Evolutionary conservation across 805 yeast species (phyloP).

Genomic region (Yarrowia sp.): DNA sequence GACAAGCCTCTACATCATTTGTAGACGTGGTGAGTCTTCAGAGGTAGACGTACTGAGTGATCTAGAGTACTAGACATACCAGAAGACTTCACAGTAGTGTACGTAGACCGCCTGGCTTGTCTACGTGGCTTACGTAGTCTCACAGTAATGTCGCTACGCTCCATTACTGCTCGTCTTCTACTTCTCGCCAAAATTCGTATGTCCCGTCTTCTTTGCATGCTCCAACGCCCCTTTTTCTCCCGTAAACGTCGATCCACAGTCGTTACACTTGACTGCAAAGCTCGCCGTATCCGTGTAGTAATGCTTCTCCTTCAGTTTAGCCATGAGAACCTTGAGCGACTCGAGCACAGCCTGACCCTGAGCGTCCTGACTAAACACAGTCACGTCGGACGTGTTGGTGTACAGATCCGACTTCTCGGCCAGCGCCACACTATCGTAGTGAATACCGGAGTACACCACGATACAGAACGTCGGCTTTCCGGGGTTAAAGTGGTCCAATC

Average conservation of each 20-base stretch:
- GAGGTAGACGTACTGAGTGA: too few relatives aligned
- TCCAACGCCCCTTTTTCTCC: conserved; percentile 71
- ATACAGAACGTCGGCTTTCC: conserved; percentile 57
- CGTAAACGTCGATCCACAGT: conserved; percentile 58
- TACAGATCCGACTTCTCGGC: conserved; percentile 46
- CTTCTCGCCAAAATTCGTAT: conserved; percentile 64
- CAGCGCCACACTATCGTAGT: conserved; percentile 69
- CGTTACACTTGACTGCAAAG: conserved; percentile 63
- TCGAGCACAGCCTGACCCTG: conserved; percentile 51
- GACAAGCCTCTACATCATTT: too few relatives aligned
- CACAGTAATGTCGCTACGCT: too few relatives aligned
- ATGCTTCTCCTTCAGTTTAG: conserved; percentile 57
- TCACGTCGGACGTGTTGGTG: conserved; percentile 47
- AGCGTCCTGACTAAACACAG: conserved; percentile 54
- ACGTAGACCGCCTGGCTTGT: too few relatives aligned
- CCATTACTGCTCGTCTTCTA: background rate
- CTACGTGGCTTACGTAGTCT: too few relatives aligned
- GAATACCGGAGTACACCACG: conserved; percentile 72
- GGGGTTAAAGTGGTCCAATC: conserved; percentile 62
- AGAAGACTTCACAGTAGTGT: too few relatives aligned
- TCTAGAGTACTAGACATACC: too few relatives aligned
- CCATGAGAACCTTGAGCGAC: conserved; percentile 54
- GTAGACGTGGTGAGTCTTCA: too few relatives aligned
- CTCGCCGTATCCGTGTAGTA: conserved; percentile 70
- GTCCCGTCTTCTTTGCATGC: conserved; percentile 71